Conservation (phyloP, 2,329 filamentous ascomycete species). For the Colletotrichum scovillei region DNA sequence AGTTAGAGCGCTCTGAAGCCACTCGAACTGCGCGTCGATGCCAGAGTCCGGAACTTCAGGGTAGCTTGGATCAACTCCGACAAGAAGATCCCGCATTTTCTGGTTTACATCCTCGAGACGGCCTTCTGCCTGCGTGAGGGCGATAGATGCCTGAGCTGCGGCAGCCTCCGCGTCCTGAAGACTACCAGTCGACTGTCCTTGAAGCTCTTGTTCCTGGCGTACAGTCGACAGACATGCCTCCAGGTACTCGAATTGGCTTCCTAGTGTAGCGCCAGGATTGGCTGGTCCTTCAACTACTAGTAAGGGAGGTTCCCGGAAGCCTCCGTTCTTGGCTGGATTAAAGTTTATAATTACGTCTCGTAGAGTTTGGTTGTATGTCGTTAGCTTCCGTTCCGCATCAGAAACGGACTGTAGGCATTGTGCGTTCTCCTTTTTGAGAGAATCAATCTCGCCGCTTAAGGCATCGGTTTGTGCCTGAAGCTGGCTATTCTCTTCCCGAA, state of each 20-base stretch:
- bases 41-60: conserved; percentile 70
- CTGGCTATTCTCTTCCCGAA: conserved; percentile 44
- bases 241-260: conserved; percentile 76
- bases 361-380: conserved; percentile 74
- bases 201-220: conserved; percentile 64
- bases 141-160: conserved; percentile 38
- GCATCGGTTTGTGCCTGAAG: conserved; percentile 47
- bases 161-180: conserved; percentile 40
- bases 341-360: conserved; percentile 74
- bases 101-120: conserved; percentile 73
- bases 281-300: not conserved
- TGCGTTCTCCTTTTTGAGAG: conserved; percentile 47
- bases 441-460: conserved; percentile 48
- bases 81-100: conserved; percentile 70
- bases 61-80: conserved; percentile 58
- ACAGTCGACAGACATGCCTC: conserved; percentile 73
- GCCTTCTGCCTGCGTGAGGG: conserved; percentile 57
- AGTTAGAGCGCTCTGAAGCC: conserved; percentile 72
- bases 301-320: conserved; percentile 56
- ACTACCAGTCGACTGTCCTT: conserved; percentile 43
- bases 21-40: conserved; percentile 75
- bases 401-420: conserved; percentile 63
- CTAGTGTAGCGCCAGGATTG: conserved; percentile 49
- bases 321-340: conserved; percentile 65
- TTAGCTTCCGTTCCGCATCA: conserved; percentile 73